Conservation (phyloP, 768 basidiomycete species). For the Lactarius sp. region DNA sequence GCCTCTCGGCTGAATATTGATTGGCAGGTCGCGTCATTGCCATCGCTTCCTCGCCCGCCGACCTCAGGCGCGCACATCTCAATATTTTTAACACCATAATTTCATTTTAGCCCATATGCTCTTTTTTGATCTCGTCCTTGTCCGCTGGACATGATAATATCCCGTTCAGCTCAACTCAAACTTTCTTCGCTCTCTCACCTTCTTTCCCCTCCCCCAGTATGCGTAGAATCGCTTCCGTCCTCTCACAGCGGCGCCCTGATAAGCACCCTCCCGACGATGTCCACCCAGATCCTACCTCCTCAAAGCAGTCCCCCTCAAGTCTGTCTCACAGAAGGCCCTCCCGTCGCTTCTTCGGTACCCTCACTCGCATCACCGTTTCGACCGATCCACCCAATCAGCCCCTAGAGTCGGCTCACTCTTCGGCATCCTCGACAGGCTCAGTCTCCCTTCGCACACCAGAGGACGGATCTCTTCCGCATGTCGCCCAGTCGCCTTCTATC, state of each 20-base stretch:
- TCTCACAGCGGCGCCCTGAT: constrained; percentile 38
- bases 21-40: background rate
- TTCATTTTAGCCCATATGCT: constrained; percentile 6
- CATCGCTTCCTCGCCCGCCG: background rate
- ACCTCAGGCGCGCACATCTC: background rate
- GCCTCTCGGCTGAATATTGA: background rate
- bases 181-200: background rate
- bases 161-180: background rate
- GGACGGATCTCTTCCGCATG: constrained; percentile 39
- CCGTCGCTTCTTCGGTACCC: constrained; percentile 16
- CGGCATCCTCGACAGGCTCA: constrained; percentile 53
- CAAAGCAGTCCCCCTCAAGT: background rate
- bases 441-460: constrained; percentile 51
- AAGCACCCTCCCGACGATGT: constrained; percentile 31
- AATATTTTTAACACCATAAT: background rate
- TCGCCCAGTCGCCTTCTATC: constrained; percentile 26
- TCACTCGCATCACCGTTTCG: constrained; percentile 29
- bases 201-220: constrained; percentile 33
- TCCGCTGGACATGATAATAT: constrained; percentile 9
- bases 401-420: constrained; percentile 43
- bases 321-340: constrained; percentile 15
- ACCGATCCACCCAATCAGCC: constrained; percentile 29
- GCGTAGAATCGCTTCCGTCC: constrained; percentile 60
- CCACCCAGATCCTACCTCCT: constrained; percentile 30
- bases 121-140: constrained; percentile 5